Base-by-base conservation (phyloP, 805 yeast species). In the Jamesozyma rosinii region DNA sequence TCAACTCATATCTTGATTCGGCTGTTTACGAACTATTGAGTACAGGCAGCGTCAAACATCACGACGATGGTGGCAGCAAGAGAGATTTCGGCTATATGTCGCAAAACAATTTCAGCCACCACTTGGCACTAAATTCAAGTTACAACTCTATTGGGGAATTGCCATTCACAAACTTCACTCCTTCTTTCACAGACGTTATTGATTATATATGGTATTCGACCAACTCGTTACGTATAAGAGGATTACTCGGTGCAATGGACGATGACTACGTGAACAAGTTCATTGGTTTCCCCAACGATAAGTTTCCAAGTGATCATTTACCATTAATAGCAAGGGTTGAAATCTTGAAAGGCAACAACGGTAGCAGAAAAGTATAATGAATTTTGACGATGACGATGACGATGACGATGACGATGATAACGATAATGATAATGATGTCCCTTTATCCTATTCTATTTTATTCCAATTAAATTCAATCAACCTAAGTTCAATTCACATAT, bases 181-280 rank as follows among this genome's bases (percentile, higher is more conserved):
- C 99, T 22, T 79, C 83, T 30, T 92, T 92, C 66, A 87, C 94
- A 1, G 88, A 87, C 57, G 89, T 81, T 34, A 86, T 92, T 66
- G 99, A 92, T 67, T 92, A 92, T 61, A 81, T 92, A 45, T 94
- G 97, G 95, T 88, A 84, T 65, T 78, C 95, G 2, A 83, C 95
- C 8, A 72, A 79, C 13, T 71, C 79, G n/a, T 69, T 92, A 48
- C 76, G 81, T 44, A 95, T 92, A 8, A 79, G 79, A 52, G 97
- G 96, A 8, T 67, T 92, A 54, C 68, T 90, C 43, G 97, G 96
- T 22, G 77, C 79, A 53, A 77, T 89, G 35, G 97, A 90, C 60
- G 72, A 72, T 37, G 83, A 82, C 3, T 92, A 92, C 61, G 72
- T 81, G 38, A 68, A 75, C 44, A 80, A 80, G 51, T 79, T 79